These are phyloP conservation scores for Triticum timopheevii DNA, from an alignment of 176 grass and related monocot species.

Conservation along the genomic window DNA sequence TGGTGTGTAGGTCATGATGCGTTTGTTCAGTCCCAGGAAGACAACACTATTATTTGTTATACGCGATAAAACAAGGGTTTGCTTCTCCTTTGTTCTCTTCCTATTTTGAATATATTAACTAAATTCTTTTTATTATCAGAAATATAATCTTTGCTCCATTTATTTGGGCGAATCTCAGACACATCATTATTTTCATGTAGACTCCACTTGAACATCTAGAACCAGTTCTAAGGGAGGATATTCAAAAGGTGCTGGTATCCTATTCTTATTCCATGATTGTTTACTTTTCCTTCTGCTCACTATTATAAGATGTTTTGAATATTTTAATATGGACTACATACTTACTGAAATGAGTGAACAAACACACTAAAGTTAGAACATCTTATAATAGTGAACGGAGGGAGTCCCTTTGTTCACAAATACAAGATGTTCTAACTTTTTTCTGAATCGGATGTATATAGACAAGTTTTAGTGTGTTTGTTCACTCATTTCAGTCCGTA, in stretches of 20 bases:
- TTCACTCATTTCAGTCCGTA: too few species aligned
- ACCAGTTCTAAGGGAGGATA: slow-evolving; percentile 90
- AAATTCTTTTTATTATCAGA: slow-evolving; percentile 10
- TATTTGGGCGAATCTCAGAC: slow-evolving; percentile 21
- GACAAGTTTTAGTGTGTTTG: too few species aligned
- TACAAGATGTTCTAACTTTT: too few species aligned
- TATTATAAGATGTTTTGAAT: too few species aligned
- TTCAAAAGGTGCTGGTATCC: slow-evolving; percentile 76
- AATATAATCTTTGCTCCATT: slow-evolving; percentile 14
- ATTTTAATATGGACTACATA: too few species aligned
- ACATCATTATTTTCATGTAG: slow-evolving; percentile 49
- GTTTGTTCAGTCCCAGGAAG: slow-evolving; percentile 72
- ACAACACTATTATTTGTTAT: slow-evolving; percentile 88
- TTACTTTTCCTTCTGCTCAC: too few species aligned
- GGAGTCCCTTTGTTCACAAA: too few species aligned
- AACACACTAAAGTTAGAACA: too few species aligned
- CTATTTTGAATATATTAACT: slow-evolving; percentile 28
- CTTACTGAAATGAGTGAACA: too few species aligned
- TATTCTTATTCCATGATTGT: slow-evolving; percentile 2
- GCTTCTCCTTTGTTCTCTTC: slow-evolving; percentile 25
- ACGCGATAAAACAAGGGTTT: slow-evolving; percentile 92
- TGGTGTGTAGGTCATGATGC: slow-evolving; percentile 85
- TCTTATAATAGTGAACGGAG: too few species aligned
- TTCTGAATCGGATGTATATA: too few species aligned
- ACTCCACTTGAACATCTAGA: slow-evolving; percentile 94